Evolutionary conservation across 495 filamentous ascomycete genomes (phyloP), one percentile per base, ranked within the genome.

Genomic region (Rusavskia elegans): DNA sequence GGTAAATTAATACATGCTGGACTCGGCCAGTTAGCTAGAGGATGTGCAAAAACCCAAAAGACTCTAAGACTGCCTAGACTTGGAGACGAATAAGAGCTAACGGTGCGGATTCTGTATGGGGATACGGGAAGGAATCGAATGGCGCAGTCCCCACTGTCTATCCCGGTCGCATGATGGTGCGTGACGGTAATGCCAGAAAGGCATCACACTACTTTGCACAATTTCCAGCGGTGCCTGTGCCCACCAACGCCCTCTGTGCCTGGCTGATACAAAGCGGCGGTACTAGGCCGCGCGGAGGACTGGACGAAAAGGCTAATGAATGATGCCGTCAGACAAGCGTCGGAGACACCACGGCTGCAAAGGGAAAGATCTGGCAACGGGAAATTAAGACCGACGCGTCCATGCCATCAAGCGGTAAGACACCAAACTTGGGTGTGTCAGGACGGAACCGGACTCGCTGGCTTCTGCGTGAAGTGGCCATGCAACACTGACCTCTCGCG

Each of bases 61-160:
- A 16, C 30, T 17, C 30, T 37, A 50, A 50, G 36, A 50, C 17
- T 20, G 7, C 48, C 36, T 37, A 9, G 17, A 20, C 35, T 27
- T 17, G 9, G 44, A 46, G 8, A 52, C 36, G 35, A 52, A 19
- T 7, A 44, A 25, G 39, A 52, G 36, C 50, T 52, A 52, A 44
- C 39, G 25, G 50, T 29, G 20, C 50, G 50, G 50, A 52, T 20
- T 29, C 36, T 52, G 36, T 52, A 52, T 52, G 59, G 58, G 56
- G 51, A 49, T 56, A 54, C 50, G 50, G 56, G 53, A 57, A 46
- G 55, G 53, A 54, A 59, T 57, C 52, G 56, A 61, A 52, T 61
- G 59, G 59, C 59, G 59, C 59, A 61, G 59, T 58, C 41, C 45
- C 53, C 51, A 49, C 48, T 51, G 46, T 44, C 51, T 40, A 35